A percentile compares a stretch with the other conserved stretches of the same genome.
phyloP scores from a whole-genome alignment of 306 rosid genomes.

The Acacia acuminata region DNA sequence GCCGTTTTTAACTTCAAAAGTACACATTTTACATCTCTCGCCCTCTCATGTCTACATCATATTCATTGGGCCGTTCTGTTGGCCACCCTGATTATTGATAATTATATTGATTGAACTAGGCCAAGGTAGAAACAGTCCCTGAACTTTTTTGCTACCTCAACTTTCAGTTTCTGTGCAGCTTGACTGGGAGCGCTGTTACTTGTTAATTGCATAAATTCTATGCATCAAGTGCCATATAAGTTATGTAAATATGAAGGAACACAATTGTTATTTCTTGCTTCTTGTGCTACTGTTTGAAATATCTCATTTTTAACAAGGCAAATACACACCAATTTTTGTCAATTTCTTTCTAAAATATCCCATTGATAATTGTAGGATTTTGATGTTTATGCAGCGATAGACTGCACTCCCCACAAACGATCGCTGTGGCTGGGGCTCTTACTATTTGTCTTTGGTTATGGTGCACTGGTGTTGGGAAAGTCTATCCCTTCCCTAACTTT shows the following conservation, averaged over 20 bases:
- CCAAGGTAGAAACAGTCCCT: not conserved
- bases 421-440: no score
- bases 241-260: constrained; percentile 24
- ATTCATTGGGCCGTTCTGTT: not conserved
- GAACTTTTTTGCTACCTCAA: not conserved
- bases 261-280: not conserved
- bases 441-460: no score
- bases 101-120: not conserved
- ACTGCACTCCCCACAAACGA: no score
- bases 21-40: no score
- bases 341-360: no score
- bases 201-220: not conserved
- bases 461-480: no score
- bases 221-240: constrained; percentile 1
- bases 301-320: no score
- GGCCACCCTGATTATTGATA: not conserved
- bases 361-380: no score
- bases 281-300: constrained; percentile 46
- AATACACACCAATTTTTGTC: no score
- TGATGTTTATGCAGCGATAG: no score
- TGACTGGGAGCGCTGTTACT: not conserved
- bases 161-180: not conserved
- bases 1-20: no score
- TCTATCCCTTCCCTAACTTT: no score
- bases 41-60: not conserved